A percentile compares a stretch with the other conserved stretches of the same genome.
phyloP scores from a whole-genome alignment of 495 filamentous ascomycete species.

The Parathielavia hyrcaniae region DNA sequence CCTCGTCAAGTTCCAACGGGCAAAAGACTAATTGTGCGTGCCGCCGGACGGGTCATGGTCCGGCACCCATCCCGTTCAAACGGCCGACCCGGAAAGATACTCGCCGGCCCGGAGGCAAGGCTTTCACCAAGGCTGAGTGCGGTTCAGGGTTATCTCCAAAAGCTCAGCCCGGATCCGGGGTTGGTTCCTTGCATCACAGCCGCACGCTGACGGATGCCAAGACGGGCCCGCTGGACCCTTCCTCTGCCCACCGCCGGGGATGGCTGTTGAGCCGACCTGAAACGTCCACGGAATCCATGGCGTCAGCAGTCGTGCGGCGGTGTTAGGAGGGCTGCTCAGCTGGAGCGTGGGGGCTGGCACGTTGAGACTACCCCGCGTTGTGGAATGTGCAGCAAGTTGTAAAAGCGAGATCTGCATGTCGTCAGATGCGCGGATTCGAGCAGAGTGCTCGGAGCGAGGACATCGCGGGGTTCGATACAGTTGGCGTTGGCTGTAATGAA shows the following conservation, averaged over 20 bases:
- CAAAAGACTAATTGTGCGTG: no score
- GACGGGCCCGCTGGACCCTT: not conserved
- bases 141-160: not conserved
- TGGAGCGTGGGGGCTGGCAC: not conserved
- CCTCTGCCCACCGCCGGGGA: not conserved
- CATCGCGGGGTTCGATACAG: not conserved
- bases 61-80: not conserved
- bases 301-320: not conserved
- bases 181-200: not conserved
- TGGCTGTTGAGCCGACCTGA: slow-evolving; percentile 8
- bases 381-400: not conserved
- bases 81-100: not conserved
- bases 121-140: not conserved
- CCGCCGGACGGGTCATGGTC: not conserved
- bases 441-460: not conserved
- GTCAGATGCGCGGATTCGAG: no score
- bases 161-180: not conserved
- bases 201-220: slow-evolving; percentile 1
- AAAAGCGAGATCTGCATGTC: not conserved
- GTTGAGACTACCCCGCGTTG: not conserved
- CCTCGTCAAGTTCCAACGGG: no score
- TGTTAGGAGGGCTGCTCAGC: not conserved
- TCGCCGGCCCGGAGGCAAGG: not conserved
- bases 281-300: not conserved
- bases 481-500: not conserved